Conservation (phyloP, 2,329 filamentous ascomycete genomes). For the Apiospora kogelbergensis region DNA sequence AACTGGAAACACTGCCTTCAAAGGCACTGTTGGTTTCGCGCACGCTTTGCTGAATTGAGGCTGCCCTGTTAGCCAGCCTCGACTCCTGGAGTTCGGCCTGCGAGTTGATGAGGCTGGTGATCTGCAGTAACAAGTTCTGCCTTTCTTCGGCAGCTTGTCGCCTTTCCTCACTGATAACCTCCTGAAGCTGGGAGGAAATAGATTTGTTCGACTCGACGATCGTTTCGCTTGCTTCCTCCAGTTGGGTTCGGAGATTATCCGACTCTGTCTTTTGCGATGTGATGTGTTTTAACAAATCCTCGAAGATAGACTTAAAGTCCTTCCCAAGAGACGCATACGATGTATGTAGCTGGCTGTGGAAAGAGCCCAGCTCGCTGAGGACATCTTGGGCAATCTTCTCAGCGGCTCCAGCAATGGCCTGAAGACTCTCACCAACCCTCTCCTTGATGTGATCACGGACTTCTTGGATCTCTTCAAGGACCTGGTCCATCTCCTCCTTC, state of each 20-base stretch:
- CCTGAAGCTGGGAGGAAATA: slow-evolving; percentile 65
- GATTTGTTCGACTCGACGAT: slow-evolving; percentile 68
- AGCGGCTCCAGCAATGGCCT: slow-evolving; percentile 78
- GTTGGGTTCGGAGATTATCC: slow-evolving; percentile 68
- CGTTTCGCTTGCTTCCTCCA: slow-evolving; percentile 67
- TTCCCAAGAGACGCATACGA: slow-evolving; percentile 83
- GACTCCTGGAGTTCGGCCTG: slow-evolving; percentile 73
- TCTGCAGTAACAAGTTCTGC: slow-evolving; percentile 71
- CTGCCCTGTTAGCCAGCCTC: slow-evolving; percentile 65
- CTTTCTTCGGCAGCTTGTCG: slow-evolving; percentile 72
- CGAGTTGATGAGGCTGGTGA: slow-evolving; percentile 72
- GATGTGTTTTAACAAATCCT: slow-evolving; percentile 74
- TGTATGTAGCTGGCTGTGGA: slow-evolving; percentile 79
- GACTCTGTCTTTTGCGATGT: slow-evolving; percentile 76
- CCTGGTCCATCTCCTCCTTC: slow-evolving; percentile 84
- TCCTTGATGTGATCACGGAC: slow-evolving; percentile 85
- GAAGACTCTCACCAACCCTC: slow-evolving; percentile 80
- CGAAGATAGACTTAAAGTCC: slow-evolving; percentile 84
- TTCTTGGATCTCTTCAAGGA: slow-evolving; percentile 89
- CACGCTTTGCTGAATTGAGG: slow-evolving; percentile 64
- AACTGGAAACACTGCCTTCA: slow-evolving; percentile 63
- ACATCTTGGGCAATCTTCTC: slow-evolving; percentile 90
- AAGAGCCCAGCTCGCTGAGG: slow-evolving; percentile 78
- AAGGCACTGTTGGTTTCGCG: slow-evolving; percentile 63
- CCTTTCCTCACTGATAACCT: slow-evolving; percentile 74